A percentile compares a stretch with the other conserved stretches of the same genome.
Conservation (phyloP, 768 basidiomycete genomes). For the Trametes elegans region DNA sequence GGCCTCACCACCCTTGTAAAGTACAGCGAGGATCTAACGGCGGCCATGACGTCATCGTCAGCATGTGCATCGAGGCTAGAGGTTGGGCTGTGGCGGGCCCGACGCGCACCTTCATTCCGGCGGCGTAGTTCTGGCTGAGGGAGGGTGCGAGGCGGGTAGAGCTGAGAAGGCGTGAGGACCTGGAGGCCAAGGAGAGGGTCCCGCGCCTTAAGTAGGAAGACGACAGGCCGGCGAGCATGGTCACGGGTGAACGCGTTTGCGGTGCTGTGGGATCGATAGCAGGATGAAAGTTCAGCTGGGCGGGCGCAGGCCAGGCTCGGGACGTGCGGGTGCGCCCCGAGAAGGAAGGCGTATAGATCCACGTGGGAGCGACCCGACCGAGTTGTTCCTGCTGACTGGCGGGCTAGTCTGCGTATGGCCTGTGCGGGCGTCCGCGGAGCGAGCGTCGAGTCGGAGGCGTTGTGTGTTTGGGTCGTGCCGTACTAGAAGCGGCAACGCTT, state of each 20-base stretch:
- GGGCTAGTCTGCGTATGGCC: conserved; percentile 12
- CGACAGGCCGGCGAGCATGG: conserved; percentile 18
- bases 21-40: conserved; percentile 64
- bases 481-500: neutral
- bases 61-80: neutral
- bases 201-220: conserved; percentile 19
- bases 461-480: neutral
- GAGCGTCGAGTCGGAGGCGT: neutral
- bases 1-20: conserved; percentile 67
- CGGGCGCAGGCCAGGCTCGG: conserved; percentile 9
- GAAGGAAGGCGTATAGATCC: neutral
- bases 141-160: conserved; percentile 15
- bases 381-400: conserved; percentile 21
- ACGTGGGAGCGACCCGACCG: conserved; percentile 18
- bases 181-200: conserved; percentile 9
- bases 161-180: conserved; percentile 22
- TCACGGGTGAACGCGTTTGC: conserved; percentile 15
- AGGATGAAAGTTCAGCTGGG: conserved; percentile 12
- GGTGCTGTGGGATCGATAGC: conserved; percentile 16
- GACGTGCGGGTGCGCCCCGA: neutral
- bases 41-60: conserved; percentile 8
- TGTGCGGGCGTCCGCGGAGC: conserved; percentile 9
- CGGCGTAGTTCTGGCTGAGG: neutral
- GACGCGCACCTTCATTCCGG: conserved; percentile 24
- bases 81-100: neutral